These are phyloP conservation scores for Claviceps sp. DNA, from an alignment of 2,329 filamentous ascomycete genomes.

Conservation along the genomic window DNA sequence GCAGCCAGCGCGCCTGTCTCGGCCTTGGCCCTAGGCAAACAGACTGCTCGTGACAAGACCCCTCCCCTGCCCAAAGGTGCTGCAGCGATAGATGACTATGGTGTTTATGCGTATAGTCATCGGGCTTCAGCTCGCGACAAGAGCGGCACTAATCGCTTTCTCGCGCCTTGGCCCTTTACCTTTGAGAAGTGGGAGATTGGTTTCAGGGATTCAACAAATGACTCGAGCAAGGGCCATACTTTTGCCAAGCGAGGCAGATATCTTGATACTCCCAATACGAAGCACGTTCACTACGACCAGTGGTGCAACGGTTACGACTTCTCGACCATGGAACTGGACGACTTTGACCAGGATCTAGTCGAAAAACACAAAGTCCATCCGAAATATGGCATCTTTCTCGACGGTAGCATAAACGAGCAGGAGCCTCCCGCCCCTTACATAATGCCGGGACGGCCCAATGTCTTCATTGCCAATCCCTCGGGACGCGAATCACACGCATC, in stretches of 20 bases:
- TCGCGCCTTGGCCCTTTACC: constrained; percentile 31
- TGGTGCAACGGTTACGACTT: constrained; percentile 40
- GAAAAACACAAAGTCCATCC: constrained; percentile 38
- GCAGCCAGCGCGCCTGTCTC: constrained; percentile 11
- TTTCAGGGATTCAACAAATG: constrained; percentile 45
- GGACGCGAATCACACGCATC: constrained; percentile 37
- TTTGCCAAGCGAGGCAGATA: constrained; percentile 40
- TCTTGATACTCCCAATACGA: constrained; percentile 39
- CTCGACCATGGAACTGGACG: constrained; percentile 31
- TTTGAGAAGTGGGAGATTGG: constrained; percentile 43
- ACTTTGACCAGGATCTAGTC: constrained; percentile 37
- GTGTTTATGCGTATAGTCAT: constrained; percentile 31
- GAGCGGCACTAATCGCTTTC: constrained; percentile 39
- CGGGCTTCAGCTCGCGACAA: constrained; percentile 26
- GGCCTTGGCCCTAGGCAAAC: constrained; percentile 14
- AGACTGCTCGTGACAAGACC: constrained; percentile 23
- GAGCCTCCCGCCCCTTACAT: constrained; percentile 27
- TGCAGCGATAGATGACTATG: constrained; percentile 36
- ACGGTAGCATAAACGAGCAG: constrained; percentile 30
- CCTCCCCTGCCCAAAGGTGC: constrained; percentile 25
- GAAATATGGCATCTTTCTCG: constrained; percentile 38
- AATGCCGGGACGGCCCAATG: constrained; percentile 33
- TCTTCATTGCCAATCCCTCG: constrained; percentile 33
- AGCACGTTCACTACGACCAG: constrained; percentile 40
- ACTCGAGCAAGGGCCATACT: constrained; percentile 38